Evolutionary conservation across 305 asterid genomes (phyloP).

Genomic region (Ajuga reptans): DNA sequence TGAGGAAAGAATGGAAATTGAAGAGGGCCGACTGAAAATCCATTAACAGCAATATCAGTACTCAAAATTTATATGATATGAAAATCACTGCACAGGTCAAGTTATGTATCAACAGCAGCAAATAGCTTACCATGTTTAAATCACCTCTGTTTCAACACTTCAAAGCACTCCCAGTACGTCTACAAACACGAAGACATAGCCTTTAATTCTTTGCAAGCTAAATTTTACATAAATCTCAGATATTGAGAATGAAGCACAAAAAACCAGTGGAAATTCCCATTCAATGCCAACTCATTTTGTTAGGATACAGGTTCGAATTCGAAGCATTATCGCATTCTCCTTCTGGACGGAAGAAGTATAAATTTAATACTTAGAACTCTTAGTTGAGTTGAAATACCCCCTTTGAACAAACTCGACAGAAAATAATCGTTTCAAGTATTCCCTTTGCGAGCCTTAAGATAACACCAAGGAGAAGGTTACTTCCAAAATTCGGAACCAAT

Average conservation of each 20-base stretch:
- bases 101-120: background rate
- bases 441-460: background rate
- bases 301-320: background rate
- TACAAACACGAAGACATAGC: slow-evolving; percentile 20
- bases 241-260: background rate
- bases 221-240: background rate
- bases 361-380: background rate
- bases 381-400: background rate
- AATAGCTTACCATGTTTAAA: slow-evolving; percentile 37
- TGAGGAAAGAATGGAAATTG: slow-evolving; percentile 85
- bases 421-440: background rate
- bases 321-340: background rate
- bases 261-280: background rate
- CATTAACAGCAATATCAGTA: slow-evolving; percentile 26
- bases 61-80: slow-evolving; percentile 4
- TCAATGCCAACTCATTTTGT: background rate
- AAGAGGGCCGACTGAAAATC: slow-evolving; percentile 77
- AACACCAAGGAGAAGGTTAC: background rate
- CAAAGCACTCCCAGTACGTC: slow-evolving; percentile 23
- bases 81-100: background rate
- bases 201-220: background rate
- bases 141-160: slow-evolving; percentile 15
- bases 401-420: background rate
- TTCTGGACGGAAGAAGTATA: background rate
- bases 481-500: background rate